phyloP scores from a whole-genome alignment of 371 early-diverging fungal genomes.

The Cokeromyces recurvatus region DNA sequence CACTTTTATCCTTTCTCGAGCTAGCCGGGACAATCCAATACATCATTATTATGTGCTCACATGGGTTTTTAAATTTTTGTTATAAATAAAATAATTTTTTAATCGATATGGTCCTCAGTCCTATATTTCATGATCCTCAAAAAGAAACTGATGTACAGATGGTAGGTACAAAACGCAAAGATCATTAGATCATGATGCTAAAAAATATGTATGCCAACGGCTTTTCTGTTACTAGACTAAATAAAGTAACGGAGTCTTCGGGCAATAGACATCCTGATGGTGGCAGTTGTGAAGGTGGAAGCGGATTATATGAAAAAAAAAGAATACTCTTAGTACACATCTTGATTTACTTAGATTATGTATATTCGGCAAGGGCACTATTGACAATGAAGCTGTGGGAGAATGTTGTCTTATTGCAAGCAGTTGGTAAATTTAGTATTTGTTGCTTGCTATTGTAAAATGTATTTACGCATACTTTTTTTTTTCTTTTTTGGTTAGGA shows the following conservation, averaged over 20 bases:
- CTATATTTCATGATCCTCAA: slow-evolving; percentile 12
- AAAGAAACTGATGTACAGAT: slow-evolving; percentile 13
- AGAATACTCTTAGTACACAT: no score
- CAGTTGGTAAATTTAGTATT: slow-evolving; percentile 4
- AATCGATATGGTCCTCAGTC: slow-evolving; percentile 6
- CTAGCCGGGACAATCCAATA: no score
- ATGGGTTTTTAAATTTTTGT: no score
- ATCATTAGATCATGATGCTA: slow-evolving; percentile 7
- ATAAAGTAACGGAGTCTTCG: no score
- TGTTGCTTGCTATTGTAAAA: slow-evolving; percentile 2
- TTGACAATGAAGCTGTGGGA: background rate
- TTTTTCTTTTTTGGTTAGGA: background rate
- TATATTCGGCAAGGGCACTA: background rate
- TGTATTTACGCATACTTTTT: background rate
- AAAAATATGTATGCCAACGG: slow-evolving; percentile 9
- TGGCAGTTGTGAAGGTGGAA: no score
- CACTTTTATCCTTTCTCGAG: no score
- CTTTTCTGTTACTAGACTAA: slow-evolving; percentile 17
- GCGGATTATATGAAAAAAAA: no score
- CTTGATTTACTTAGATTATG: background rate
- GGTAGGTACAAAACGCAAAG: slow-evolving; percentile 17
- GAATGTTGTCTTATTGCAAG: slow-evolving; percentile 1
- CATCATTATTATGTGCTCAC: no score
- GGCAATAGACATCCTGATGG: no score
- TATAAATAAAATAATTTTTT: no score